Base-by-base conservation (phyloP, 2,329 filamentous ascomycete species). In the Samsoniella hepiali region DNA sequence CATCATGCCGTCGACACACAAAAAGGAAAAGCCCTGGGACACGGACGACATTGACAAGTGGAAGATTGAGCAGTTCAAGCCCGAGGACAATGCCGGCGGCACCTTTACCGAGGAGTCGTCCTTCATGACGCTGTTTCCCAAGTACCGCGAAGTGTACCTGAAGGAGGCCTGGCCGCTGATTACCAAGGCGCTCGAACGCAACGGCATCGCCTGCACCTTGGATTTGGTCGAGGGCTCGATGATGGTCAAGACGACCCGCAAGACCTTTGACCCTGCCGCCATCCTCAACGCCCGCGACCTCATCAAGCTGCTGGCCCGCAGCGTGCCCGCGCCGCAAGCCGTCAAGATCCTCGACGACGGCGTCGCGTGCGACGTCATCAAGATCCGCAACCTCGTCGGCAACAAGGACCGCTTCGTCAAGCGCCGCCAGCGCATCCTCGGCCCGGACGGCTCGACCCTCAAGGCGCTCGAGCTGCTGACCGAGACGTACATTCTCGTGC, bases 361-460 rank as follows among this genome's bases (percentile, higher is more conserved):
- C 32, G 84, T 94, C 55, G 93, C 93, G 11, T 93, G 91, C 81
- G 95, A 99, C 76, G 89, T 99, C 64, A 94, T 99, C 81, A 98
- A 97, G 81, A 96, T 97, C 70, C 85, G 93, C 66, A 94, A 87
- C 72, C 82, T 97, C 55, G 92, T 98, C 34, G 84, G 91, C 66
- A 97, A 94, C 77, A 97, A 97, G 77, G 93, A 98, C 68, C 87
- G 93, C 63, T 99, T 98, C 72, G 91, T 97, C 58, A 99, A 99
- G 82, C 84, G 95, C 63, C 86, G 95, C 56, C 95, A 99, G 78
- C 84, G 95, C 63, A 95, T 99, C 64, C 82, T 99, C 31, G 95
- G 95, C 0, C 93, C 94, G 17, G 91, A 91, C 68, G 95, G 94
- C 44, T 92, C 90, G 56, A 99, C 95, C 2, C 82, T 99, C 60